Evolutionary conservation across 495 filamentous ascomycete species (phyloP).

Genomic region (Xylaria intraflava): DNA sequence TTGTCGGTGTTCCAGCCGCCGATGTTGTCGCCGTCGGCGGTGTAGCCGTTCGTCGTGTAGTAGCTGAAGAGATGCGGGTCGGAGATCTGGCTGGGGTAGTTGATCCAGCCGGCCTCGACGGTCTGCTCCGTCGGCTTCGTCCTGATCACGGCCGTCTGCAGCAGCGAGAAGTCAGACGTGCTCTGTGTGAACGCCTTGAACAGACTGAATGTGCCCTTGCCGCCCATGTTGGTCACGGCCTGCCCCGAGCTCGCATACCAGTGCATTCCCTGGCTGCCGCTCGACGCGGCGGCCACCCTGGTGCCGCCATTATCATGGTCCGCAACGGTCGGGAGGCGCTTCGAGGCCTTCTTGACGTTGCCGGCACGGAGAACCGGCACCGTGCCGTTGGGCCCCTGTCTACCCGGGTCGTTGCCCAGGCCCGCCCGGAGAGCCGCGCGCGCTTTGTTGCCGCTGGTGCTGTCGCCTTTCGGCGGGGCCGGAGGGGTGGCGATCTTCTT

Average conservation of each 20-base stretch:
- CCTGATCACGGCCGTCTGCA: slow-evolving; percentile 22
- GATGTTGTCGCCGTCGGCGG: slow-evolving; percentile 6
- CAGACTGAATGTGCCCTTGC: slow-evolving; percentile 17
- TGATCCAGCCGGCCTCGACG: slow-evolving; percentile 27
- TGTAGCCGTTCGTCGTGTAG: slow-evolving; percentile 24
- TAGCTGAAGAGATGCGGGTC: slow-evolving; percentile 23
- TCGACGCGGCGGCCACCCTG: background rate
- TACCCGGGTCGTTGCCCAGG: background rate
- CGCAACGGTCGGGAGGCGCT: slow-evolving; percentile 7
- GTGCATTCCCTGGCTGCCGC: slow-evolving; percentile 2
- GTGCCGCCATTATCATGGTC: background rate
- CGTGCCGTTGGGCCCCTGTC: slow-evolving; percentile 20
- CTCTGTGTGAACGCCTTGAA: slow-evolving; percentile 14
- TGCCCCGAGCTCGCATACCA: slow-evolving; percentile 22
- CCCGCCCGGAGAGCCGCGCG: background rate
- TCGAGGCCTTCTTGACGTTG: background rate
- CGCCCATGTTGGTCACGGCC: slow-evolving; percentile 16
- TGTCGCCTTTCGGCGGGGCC: background rate
- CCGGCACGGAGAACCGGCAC: slow-evolving; percentile 19
- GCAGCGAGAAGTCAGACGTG: slow-evolving; percentile 21
- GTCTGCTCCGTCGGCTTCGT: slow-evolving; percentile 12
- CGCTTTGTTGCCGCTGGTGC: background rate
- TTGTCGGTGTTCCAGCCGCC: slow-evolving; percentile 26
- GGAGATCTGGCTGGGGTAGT: slow-evolving; percentile 15
- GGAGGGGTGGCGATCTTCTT: slow-evolving; percentile 16